Percentiles rank a stretch among this genome's conserved stretches.
Evolutionary conservation across 192 early-diverging fungal genomes (phyloP).

Genomic region (Polychytrium aggregatum): DNA sequence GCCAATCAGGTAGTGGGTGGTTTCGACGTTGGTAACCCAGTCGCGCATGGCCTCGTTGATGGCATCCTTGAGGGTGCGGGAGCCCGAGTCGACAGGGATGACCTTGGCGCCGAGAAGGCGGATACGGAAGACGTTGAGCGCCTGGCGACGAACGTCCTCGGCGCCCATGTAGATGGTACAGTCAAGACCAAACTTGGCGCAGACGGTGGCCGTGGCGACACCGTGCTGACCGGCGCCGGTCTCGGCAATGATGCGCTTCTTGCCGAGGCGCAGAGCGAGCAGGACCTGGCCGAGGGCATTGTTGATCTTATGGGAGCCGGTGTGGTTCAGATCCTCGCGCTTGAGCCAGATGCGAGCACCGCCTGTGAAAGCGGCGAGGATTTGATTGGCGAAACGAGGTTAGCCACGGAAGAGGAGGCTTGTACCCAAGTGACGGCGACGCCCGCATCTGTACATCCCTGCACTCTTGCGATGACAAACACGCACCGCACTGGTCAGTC

Average conservation of each 20-base stretch:
- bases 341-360: constrained; percentile 97
- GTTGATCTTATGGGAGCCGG: constrained; percentile 98
- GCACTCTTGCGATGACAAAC: constrained; percentile 4
- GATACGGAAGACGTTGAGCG: constrained; percentile 94
- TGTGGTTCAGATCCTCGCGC: constrained; percentile 97
- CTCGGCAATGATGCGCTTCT: constrained; percentile 95
- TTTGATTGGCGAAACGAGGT: background rate
- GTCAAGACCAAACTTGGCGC: constrained; percentile 94
- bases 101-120: constrained; percentile 86
- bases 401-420: background rate
- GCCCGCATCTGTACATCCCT: no score
- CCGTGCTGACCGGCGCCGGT: constrained; percentile 98
- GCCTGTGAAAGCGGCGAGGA: constrained; percentile 18
- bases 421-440: background rate
- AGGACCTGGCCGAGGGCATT: constrained; percentile 93
- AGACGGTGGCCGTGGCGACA: constrained; percentile 94
- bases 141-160: constrained; percentile 87
- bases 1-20: constrained; percentile 93
- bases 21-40: constrained; percentile 90
- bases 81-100: constrained; percentile 60
- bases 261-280: constrained; percentile 88
- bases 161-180: constrained; percentile 98
- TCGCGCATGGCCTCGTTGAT: constrained; percentile 98
- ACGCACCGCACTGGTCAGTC: constrained; percentile 44
- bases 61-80: constrained; percentile 89